These are phyloP conservation scores for Diaporthe amygdali DNA, from an alignment of 2,329 filamentous ascomycete species.

Conservation along the genomic window DNA sequence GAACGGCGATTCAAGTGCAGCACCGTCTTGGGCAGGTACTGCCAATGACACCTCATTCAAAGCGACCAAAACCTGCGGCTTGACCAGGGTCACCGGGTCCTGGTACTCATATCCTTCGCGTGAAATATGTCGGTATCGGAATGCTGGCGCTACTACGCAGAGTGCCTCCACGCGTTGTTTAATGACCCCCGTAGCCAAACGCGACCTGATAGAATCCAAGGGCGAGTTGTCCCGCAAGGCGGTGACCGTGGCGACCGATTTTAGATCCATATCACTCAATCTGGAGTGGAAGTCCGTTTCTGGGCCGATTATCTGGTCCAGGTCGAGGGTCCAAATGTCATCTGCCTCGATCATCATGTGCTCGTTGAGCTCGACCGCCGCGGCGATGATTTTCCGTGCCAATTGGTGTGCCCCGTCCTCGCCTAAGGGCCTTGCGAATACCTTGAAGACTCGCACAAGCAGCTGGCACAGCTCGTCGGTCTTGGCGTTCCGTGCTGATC, in stretches of 20 bases:
- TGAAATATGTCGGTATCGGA: not conserved
- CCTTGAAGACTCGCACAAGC: not conserved
- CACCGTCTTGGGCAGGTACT: not conserved
- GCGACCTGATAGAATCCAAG: not conserved
- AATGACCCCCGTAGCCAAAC: not conserved
- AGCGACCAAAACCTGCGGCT: not conserved
- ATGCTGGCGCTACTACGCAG: not conserved
- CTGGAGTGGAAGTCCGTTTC: not conserved
- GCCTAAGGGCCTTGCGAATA: not conserved
- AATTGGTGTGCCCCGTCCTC: rapidly evolving
- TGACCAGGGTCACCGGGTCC: not conserved
- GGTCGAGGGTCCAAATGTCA: not conserved
- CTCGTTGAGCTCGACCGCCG: not conserved
- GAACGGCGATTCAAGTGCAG: not conserved
- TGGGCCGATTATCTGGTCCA: not conserved
- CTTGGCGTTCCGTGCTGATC: not conserved
- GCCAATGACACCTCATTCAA: not conserved
- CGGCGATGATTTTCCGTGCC: not conserved
- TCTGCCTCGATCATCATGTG: not conserved
- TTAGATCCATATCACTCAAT: not conserved
- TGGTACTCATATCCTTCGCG: not conserved
- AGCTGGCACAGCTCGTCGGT: not conserved
- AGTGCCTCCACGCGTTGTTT: not conserved
- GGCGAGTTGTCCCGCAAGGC: not conserved
- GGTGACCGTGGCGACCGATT: not conserved